A percentile compares a stretch with the other conserved stretches of the same genome.
These are phyloP conservation scores for Gaeumannomyces tritici DNA, from an alignment of 2,329 filamentous ascomycete species.

Conservation along the genomic window DNA sequence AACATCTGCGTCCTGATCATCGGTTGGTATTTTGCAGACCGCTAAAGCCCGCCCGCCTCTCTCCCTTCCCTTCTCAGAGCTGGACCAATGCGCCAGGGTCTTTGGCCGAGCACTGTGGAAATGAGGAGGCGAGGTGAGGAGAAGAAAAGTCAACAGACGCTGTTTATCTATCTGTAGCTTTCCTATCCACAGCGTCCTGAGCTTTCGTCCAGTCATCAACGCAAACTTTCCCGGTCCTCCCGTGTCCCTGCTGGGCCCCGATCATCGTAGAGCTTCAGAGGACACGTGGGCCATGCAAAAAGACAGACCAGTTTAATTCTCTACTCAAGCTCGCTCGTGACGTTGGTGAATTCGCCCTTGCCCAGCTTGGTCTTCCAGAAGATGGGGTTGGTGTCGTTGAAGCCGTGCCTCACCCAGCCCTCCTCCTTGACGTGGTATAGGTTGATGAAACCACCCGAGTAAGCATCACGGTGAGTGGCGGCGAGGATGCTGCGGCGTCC, in stretches of 20 bases:
- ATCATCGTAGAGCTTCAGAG: neutral
- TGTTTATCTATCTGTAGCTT: neutral
- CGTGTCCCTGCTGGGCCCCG: neutral
- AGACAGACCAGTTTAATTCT: neutral
- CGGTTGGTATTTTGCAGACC: neutral
- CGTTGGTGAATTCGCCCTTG: constrained; percentile 97
- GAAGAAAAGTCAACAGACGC: neutral
- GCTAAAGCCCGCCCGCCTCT: neutral
- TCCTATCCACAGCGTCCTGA: neutral
- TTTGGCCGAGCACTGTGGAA: neutral
- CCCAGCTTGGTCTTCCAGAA: constrained; percentile 99
- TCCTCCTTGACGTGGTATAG: constrained; percentile 98
- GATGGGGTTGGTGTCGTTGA: constrained; percentile 95
- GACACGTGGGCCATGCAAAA: neutral
- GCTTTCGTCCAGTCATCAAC: neutral
- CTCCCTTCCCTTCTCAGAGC: neutral
- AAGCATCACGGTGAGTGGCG: constrained; percentile 95
- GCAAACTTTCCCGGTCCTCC: neutral
- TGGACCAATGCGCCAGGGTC: neutral
- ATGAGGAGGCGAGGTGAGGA: neutral
- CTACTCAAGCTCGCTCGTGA: constrained; percentile 69
- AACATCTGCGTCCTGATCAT: neutral
- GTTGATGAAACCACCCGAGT: constrained; percentile 97
- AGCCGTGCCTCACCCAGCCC: constrained; percentile 95
- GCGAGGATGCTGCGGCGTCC: constrained; percentile 89